Evolutionary conservation across 2,329 filamentous ascomycete genomes (phyloP).

Genomic region (Fusarium illudens): DNA sequence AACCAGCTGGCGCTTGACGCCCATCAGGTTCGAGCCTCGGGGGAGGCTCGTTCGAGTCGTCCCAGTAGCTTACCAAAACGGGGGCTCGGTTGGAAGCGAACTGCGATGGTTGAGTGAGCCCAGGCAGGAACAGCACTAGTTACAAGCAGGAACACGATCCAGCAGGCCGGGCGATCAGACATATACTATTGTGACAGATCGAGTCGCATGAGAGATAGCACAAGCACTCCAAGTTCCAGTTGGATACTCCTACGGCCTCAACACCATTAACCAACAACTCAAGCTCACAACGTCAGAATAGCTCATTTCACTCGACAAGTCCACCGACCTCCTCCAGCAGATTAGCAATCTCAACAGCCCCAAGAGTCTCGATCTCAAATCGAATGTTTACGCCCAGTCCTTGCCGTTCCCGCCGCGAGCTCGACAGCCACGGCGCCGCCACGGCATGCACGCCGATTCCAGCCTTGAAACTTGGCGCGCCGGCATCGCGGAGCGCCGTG

Average conservation of each 20-base stretch:
- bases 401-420: neutral
- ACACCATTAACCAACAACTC: neutral
- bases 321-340: neutral
- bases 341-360: neutral
- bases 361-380: neutral
- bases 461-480: neutral
- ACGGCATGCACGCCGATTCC: neutral
- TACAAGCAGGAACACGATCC: constrained; percentile 1
- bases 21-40: neutral
- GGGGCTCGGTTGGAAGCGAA: neutral
- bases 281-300: neutral
- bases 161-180: neutral
- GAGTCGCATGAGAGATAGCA: neutral
- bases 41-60: neutral
- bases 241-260: neutral
- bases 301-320: neutral
- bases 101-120: neutral
- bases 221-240: neutral
- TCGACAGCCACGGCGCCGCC: neutral
- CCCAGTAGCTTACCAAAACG: neutral
- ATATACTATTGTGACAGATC: neutral
- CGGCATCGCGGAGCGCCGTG: neutral
- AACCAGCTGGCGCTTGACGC: neutral
- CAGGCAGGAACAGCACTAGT: neutral
- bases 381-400: neutral